Base-by-base conservation (phyloP, 164 flowering plant species). In the Pachysandra terminalis region DNA sequence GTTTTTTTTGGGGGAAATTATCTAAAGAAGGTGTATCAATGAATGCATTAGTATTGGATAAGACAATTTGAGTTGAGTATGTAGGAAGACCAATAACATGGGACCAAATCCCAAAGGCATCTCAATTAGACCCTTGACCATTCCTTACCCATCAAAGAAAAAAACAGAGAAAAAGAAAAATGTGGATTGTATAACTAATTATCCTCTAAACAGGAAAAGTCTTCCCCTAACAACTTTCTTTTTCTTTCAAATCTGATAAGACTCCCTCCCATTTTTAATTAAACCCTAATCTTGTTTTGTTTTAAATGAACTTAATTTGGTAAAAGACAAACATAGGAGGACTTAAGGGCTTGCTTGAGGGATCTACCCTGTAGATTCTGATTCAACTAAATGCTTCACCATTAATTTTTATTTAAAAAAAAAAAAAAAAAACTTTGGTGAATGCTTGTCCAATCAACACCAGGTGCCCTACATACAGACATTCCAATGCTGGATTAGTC, bases 81-180 rank as follows among this genome's bases (percentile, higher is more conserved):
- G n/a, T 7, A 28, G 13, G 14, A 16, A 54, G 60, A 14, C 48
- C 49, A 22, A 27, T 32, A 21, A 53, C n/a, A 22, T 28, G 5
- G 35, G 26, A 63, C 54, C 68, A 65, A 54, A 54, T 65, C 37
- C 27, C 59, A 54, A 65, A 28, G 58, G 28, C 25, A 65, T 28
- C 14, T 53, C 19, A 25, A n/a, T n/a, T n/a, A n/a, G n/a, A 27
- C n/a, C 40, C 37, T 22, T 32, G 19, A 27, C 35, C 40, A 16
- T 3, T 13, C 23, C 14, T n/a, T 10, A 3, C 9, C n/a, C 28
- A 27, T 27, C 53, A 14, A 32, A 59, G 23, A 14, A 59, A 28
- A 51, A 19, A 49, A 64, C 9, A 45, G 10, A 45, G 2, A 10
- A n/a, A n/a, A n/a, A n/a, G n/a, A n/a, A n/a, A n/a, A n/a, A n/a